phyloP scores from a whole-genome alignment of 192 early-diverging fungal species.

The Jimgerdemannia flammicorona region DNA sequence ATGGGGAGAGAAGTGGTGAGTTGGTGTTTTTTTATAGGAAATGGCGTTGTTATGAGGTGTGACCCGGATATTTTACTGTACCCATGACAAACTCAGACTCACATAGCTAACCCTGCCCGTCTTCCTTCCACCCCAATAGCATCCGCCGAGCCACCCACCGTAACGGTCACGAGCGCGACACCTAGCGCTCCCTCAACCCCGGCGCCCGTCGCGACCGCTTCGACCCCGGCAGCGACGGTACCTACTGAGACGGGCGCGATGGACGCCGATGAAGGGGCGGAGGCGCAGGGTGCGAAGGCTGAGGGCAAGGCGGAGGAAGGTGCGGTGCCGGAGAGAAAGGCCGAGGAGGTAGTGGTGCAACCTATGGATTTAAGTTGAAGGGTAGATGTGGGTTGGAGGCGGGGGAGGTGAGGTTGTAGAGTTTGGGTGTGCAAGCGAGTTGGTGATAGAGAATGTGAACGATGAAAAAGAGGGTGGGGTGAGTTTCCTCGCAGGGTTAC shows the following conservation, averaged over 20 bases:
- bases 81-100: too few species aligned
- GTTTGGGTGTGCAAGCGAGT: not conserved
- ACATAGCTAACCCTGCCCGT: not conserved
- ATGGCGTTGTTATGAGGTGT: too few species aligned
- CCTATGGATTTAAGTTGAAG: not conserved
- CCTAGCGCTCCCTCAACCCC: conserved; percentile 1
- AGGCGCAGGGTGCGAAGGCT: not conserved
- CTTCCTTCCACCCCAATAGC: conserved; percentile 3
- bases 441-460: too few species aligned
- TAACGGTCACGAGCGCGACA: conserved; percentile 1
- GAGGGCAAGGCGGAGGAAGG: not conserved
- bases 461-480: not conserved
- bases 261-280: not conserved
- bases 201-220: not conserved
- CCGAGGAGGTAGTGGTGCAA: conserved; percentile 4
- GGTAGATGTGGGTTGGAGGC: conserved; percentile 20
- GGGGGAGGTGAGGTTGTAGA: not conserved
- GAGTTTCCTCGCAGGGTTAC: not conserved
- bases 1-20: too few species aligned
- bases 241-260: not conserved
- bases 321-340: conserved; percentile 8
- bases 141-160: not conserved
- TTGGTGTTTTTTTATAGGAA: too few species aligned
- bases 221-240: not conserved
- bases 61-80: too few species aligned